A percentile compares a stretch with the other conserved stretches of the same genome.
phyloP scores from a whole-genome alignment of 2,329 filamentous ascomycete genomes.

The Elsinoe perseae region DNA sequence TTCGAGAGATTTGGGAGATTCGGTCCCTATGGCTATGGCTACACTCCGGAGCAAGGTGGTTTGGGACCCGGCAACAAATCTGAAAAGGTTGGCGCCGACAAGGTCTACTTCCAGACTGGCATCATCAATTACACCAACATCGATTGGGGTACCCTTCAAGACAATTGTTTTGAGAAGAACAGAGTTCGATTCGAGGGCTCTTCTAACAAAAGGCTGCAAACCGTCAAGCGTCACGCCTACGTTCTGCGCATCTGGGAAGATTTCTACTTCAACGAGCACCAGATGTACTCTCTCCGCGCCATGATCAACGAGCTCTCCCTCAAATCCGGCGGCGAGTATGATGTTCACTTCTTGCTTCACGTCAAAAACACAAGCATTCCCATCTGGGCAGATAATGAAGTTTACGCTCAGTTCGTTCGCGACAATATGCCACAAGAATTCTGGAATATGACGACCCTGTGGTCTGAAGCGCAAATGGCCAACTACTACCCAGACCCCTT shows the following conservation, averaged over 20 bases:
- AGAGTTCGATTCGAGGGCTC: slow-evolving; percentile 36
- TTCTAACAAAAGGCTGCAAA: slow-evolving; percentile 31
- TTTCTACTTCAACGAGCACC: slow-evolving; percentile 68
- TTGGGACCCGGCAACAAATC: slow-evolving; percentile 42
- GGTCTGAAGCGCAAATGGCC: slow-evolving; percentile 90
- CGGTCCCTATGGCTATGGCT: slow-evolving; percentile 45
- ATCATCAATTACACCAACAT: slow-evolving; percentile 42
- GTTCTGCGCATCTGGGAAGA: slow-evolving; percentile 79
- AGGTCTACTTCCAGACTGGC: slow-evolving; percentile 45
- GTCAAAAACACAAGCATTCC: slow-evolving; percentile 69
- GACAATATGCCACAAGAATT: slow-evolving; percentile 76
- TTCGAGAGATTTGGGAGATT: slow-evolving; percentile 46
- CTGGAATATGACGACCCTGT: slow-evolving; percentile 77
- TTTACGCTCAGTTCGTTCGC: slow-evolving; percentile 59
- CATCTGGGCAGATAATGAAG: slow-evolving; percentile 67
- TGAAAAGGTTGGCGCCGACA: slow-evolving; percentile 38
- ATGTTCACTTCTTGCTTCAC: slow-evolving; percentile 77
- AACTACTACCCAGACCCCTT: slow-evolving; percentile 81
- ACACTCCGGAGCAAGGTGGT: slow-evolving; percentile 38
- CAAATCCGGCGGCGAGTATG: slow-evolving; percentile 77
- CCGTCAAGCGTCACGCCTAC: slow-evolving; percentile 61
- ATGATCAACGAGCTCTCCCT: slow-evolving; percentile 76
- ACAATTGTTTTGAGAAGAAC: slow-evolving; percentile 44
- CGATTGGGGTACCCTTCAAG: slow-evolving; percentile 43
- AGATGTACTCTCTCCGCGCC: slow-evolving; percentile 71